Evolutionary conservation across 495 filamentous ascomycete species (phyloP).

Genomic region (Xylaria grammica): DNA sequence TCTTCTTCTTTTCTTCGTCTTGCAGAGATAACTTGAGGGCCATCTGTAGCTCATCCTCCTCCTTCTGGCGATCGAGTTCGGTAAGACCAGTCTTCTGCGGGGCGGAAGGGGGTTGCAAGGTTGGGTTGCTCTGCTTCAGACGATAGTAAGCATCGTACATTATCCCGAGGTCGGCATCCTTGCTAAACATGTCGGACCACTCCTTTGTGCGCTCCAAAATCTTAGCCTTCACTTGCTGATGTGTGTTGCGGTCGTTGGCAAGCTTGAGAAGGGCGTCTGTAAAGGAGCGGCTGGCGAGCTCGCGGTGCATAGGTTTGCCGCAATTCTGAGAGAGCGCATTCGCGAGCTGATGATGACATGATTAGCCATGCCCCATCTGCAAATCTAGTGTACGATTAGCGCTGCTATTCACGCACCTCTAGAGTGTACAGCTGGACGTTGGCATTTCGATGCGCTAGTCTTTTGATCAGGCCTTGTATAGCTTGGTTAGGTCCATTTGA

Average conservation of each 20-base stretch:
- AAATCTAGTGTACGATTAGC: neutral
- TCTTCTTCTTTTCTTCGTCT: conserved; percentile 68
- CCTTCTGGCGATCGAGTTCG: conserved; percentile 87
- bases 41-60: conserved; percentile 98
- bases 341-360: conserved; percentile 62
- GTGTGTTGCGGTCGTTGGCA: conserved; percentile 92
- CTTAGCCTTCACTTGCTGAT: conserved; percentile 95
- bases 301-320: conserved; percentile 86
- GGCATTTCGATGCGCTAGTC: conserved; percentile 94
- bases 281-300: conserved; percentile 91
- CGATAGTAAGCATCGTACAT: conserved; percentile 96
- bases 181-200: conserved; percentile 93
- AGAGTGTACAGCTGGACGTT: conserved; percentile 99
- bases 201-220: conserved; percentile 95
- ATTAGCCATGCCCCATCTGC: conserved; percentile 1
- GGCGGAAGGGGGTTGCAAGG: conserved; percentile 88
- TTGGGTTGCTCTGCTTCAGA: conserved; percentile 85
- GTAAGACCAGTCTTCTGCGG: conserved; percentile 91
- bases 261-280: conserved; percentile 92
- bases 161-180: conserved; percentile 90
- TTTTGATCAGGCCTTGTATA: conserved; percentile 92
- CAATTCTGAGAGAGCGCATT: conserved; percentile 97
- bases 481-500: conserved; percentile 81
- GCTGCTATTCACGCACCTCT: conserved; percentile 64
- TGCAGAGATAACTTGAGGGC: conserved; percentile 89